Base-by-base conservation (phyloP, 208 protist species). In the Crithidia bombi region DNA sequence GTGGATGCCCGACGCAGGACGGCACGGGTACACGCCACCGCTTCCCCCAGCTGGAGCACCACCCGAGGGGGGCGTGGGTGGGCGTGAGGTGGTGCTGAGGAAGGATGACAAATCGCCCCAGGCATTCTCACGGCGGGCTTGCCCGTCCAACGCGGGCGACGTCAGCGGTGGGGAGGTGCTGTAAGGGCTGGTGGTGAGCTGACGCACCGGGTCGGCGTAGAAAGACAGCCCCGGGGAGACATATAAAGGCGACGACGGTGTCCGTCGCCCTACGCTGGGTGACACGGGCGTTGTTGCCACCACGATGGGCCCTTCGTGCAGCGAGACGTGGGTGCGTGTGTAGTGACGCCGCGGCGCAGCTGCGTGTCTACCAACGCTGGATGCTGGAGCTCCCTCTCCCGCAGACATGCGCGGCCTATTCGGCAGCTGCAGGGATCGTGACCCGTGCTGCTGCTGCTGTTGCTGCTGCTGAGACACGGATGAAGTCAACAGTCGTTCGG, bases 161-260 rank as follows among this genome's bases (percentile, higher is more conserved):
- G 43, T 5, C 7, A 47, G 43, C 43, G 43, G 17, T 5, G 17
- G 43, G 5, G 4, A 19, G 43, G 15, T 19, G 43, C 43, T 36
- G 32, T 14, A 26, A n/a, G 17, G 2, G 52, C 15, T 41, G 2
- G 21, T 26, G 15, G 21, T 23, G 32, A n/a, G 15, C 2, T 6
- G 14, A 25, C 30, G 19, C 0, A 44, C 25, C 21, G 43, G 44
- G 32, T 54, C 59, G 6, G 44, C 15, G 28, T 65, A 44, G 12
- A 54, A 7, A 44, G 38, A 41, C 44, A 65, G 2, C 10, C 50
- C 17, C 28, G 59, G 47, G 25, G 58, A 26, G 23, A 54, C 25
- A 41, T 10, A 49, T 9, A 61, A 39, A 5, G 47, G 39, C 15
- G 67, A 73, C 15, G 57, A 61, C 67, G 57, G 57, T 15, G 67